These are phyloP conservation scores for Ogataea hybrid DNA, from an alignment of 1,139 yeast species.

Conservation along the genomic window DNA sequence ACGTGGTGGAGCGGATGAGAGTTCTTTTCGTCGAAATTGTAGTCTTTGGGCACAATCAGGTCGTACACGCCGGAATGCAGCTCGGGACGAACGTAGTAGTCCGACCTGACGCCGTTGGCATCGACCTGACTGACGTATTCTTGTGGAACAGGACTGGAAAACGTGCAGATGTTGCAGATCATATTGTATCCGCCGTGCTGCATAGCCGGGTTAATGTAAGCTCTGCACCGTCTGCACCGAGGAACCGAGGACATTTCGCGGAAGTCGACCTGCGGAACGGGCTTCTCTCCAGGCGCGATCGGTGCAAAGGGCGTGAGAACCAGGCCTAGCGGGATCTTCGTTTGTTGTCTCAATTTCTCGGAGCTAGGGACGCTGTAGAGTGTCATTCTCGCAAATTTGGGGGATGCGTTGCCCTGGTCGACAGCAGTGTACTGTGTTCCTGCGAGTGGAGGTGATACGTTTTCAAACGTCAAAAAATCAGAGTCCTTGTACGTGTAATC, in stretches of 20 bases:
- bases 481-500: conserved; percentile 48
- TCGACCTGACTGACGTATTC: conserved; percentile 69
- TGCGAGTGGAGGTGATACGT: conserved; percentile 79
- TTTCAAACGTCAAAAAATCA: conserved; percentile 66
- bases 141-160: conserved; percentile 65
- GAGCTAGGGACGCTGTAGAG: conserved; percentile 83
- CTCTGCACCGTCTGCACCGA: conserved; percentile 87
- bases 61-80: conserved; percentile 84
- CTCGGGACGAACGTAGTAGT: conserved; percentile 69
- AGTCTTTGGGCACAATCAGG: conserved; percentile 70
- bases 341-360: conserved; percentile 64
- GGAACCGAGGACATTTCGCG: conserved; percentile 63
- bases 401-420: conserved; percentile 85
- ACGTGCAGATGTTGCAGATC: conserved; percentile 86
- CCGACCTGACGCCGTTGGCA: conserved; percentile 54
- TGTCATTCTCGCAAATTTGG: conserved; percentile 74
- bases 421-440: conserved; percentile 66
- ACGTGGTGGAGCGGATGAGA: conserved; percentile 64
- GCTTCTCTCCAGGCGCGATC: conserved; percentile 42
- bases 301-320: conserved; percentile 82
- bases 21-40: conserved; percentile 49
- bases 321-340: conserved; percentile 80
- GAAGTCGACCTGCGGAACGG: conserved; percentile 71
- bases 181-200: conserved; percentile 66
- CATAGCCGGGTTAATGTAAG: conserved; percentile 86